Base-by-base conservation (phyloP, 1,284 basidiomycete species). In the Ustilago crameri region DNA sequence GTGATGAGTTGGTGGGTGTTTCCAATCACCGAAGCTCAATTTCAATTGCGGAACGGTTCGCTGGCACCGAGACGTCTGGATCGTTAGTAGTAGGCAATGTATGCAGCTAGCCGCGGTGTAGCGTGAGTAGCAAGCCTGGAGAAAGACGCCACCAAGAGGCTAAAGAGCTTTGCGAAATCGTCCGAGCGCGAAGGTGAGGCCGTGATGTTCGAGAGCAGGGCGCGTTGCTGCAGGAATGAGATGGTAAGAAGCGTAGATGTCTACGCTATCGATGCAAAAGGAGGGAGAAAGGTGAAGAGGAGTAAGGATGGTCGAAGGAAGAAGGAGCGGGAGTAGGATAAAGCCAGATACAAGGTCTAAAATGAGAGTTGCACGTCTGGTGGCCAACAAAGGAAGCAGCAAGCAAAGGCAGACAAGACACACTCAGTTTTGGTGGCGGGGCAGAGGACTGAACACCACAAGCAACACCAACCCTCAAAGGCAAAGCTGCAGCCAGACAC, bases 1-100 rank as follows among this genome's bases (percentile, higher is more conserved):
- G 32, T 10, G 20, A 52, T 52, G 43, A 53, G 35, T n/a, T 48
- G 38, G 30, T 46, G 51, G 43, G 24, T 27, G 51, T 38, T n/a
- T 3, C 34, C 12, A 43, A 5, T 30, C 23, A 49, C 22, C 18
- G 38, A n/a, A 8, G 38, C 12, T 35, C 10, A 35, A 47, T 20
- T 34, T 34, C 30, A 10, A 34, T 23, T 32, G 27, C 26, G 23
- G 47, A 34, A n/a, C n/a, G n/a, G n/a, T n/a, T 30, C 7, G 12
- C 30, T 5, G 30, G 30, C 30, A 30, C 30, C 7, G 30, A 30
- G 5, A 12, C 12, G 30, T 12, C 30, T 30, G 12, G 30, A 30
- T 30, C 7, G 30, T 30, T n/a, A n/a, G n/a, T n/a, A n/a, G n/a
- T n/a, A n/a, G n/a, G n/a, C 30, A 12, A 30, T 12, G 30, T 30